Conservation (phyloP, 345 rosid genomes). For the Combretum micranthum region DNA sequence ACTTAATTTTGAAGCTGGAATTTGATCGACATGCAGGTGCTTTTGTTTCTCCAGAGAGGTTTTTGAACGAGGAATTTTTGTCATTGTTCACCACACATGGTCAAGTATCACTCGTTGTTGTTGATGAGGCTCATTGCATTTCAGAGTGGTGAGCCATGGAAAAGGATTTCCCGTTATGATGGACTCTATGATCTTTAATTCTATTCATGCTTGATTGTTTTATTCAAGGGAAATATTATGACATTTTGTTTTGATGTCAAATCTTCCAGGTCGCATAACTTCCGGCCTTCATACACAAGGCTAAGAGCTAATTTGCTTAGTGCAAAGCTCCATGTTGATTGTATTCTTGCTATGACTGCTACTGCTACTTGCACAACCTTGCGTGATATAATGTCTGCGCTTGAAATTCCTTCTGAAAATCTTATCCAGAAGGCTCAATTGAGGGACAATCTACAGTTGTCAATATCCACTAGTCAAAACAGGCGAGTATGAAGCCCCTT, state of each 20-base stretch:
- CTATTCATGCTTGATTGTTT: not conserved
- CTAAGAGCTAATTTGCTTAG: slow-evolving; percentile 80
- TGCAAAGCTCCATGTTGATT: slow-evolving; percentile 48
- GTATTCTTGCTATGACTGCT: slow-evolving; percentile 98
- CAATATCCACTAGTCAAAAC: slow-evolving; percentile 71
- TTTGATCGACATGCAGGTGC: slow-evolving; percentile 47
- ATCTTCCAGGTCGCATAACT: slow-evolving; percentile 74
- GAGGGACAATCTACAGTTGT: slow-evolving; percentile 69
- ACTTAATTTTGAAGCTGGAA: not conserved
- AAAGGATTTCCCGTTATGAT: slow-evolving; percentile 5
- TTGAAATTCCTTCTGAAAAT: slow-evolving; percentile 76
- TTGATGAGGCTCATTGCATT: slow-evolving; percentile 97
- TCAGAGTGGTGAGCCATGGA: slow-evolving; percentile 80
- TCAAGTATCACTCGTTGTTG: slow-evolving; percentile 70
- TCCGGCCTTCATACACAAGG: slow-evolving; percentile 95
- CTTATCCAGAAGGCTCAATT: slow-evolving; percentile 60
- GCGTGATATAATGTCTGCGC: slow-evolving; percentile 72
- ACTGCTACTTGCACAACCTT: slow-evolving; percentile 74
- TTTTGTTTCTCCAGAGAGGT: slow-evolving; percentile 92
- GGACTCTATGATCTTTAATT: not conserved
- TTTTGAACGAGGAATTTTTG: slow-evolving; percentile 69
- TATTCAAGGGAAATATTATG: not conserved
- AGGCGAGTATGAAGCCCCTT: slow-evolving; percentile 38
- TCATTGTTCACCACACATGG: slow-evolving; percentile 40
- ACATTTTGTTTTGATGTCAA: slow-evolving; percentile 5